Base-by-base conservation (phyloP, 108 stramenopile species). In the Pseudonitzschia multistriata region DNA sequence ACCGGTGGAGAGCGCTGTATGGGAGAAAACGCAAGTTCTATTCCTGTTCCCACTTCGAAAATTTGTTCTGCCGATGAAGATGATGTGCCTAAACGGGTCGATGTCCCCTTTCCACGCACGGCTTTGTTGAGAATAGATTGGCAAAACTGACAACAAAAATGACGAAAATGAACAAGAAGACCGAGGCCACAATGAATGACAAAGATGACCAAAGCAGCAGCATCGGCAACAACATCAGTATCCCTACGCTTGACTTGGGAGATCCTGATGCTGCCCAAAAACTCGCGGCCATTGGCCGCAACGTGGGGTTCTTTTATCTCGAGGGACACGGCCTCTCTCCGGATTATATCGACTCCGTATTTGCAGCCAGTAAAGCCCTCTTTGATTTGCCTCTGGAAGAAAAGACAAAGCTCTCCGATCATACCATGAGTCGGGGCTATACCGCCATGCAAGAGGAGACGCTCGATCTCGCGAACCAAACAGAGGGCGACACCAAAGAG, bases 401-500 rank as follows among this genome's bases (percentile, higher is more conserved):
- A 54, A 89, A 89, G 68, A 34, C 70, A 27, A 19, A 57, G n/a
- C 53, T 86, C 54, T 65, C 59, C 5, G 83, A 85, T 70, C 37
- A 54, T 11, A 27, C 50, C 21, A 67, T 86, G 69, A 71, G 34
- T 24, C 73, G 85, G 35, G 88, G 88, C n/a, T 86, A 89, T 62
- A 84, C 83, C 3, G 76, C 74, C 13, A 78, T 86, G 57, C 79
- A 75, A 39, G 83, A 89, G 63, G 88, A 89, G 67, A 89, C 79
- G 30, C 68, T 86, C 36, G 83, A 85, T 67, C 84, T 72, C 22
- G 10, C 19, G 0, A 28, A 50, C 25, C 77, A 82, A 35, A 56
- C 33, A 22, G 49, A 71, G 34, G 85, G 84, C 3, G 90, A 87
- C 68, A 84, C 86, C 25, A 87, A 92, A 78, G 91, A 92, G 66